These are phyloP conservation scores for Lactifluus pinguis DNA, from an alignment of 768 basidiomycete species.

Conservation along the genomic window DNA sequence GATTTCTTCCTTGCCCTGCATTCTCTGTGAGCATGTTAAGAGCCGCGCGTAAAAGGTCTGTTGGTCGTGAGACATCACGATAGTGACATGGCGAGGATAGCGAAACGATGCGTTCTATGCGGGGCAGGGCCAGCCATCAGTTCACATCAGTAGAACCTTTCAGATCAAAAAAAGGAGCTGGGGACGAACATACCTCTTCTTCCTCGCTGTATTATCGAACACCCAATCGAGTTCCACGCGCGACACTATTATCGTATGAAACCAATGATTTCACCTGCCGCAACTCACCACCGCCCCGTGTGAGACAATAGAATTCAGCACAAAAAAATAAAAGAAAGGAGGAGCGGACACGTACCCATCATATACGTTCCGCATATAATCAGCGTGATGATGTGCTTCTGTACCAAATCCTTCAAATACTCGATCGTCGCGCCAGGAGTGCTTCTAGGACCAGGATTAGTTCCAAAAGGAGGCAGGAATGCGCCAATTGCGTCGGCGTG, in stretches of 20 bases:
- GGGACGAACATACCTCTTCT: slow-evolving; percentile 51
- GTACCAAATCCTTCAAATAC: slow-evolving; percentile 67
- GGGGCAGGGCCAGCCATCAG: slow-evolving; percentile 29
- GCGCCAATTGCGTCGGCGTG: slow-evolving; percentile 32
- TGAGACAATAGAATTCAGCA: neutral
- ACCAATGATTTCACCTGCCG: slow-evolving; percentile 72
- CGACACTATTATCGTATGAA: slow-evolving; percentile 77
- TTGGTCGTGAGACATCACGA: slow-evolving; percentile 72
- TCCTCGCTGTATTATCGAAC: slow-evolving; percentile 69
- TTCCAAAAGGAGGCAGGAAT: neutral
- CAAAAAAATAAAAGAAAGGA: neutral
- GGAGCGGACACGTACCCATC: slow-evolving; percentile 57
- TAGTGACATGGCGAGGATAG: slow-evolving; percentile 80
- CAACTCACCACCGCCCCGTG: slow-evolving; percentile 33
- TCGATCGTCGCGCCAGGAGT: slow-evolving; percentile 60
- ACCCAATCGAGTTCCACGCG: slow-evolving; percentile 62
- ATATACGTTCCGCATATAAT: slow-evolving; percentile 77
- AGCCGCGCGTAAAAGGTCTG: slow-evolving; percentile 71
- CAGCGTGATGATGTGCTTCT: slow-evolving; percentile 77
- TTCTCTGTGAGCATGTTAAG: slow-evolving; percentile 66
- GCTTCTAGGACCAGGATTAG: neutral
- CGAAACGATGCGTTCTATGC: slow-evolving; percentile 78
- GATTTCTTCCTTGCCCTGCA: slow-evolving; percentile 59
- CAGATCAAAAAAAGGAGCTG: too few relatives aligned
- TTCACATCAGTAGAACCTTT: too few relatives aligned